phyloP scores from a whole-genome alignment of 108 stramenopile species.

The Schizochytrium sp. region DNA sequence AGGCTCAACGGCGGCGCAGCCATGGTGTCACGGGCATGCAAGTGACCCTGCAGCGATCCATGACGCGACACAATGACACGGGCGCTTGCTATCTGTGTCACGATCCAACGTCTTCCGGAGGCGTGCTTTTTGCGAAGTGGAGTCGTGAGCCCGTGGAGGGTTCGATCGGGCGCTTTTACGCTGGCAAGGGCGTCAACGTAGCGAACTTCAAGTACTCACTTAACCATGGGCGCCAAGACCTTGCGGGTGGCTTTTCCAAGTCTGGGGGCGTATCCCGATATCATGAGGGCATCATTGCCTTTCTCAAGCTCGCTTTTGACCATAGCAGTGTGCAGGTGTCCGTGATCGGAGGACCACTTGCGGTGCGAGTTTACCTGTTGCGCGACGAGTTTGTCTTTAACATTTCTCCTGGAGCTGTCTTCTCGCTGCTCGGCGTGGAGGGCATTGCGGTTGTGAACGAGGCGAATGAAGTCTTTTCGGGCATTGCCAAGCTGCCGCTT shows the following conservation, averaged over 20 bases:
- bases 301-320: not conserved
- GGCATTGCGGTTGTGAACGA: not conserved
- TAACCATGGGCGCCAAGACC: not conserved
- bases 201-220: not conserved
- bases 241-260: not conserved
- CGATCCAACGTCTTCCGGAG: not conserved
- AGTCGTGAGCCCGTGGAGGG: not conserved
- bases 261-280: not conserved
- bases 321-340: not conserved
- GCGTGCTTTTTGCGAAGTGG: not conserved
- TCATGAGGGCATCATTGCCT: not conserved
- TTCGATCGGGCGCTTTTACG: not conserved
- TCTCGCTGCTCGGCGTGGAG: not conserved
- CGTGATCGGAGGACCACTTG: not conserved
- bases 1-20: not conserved
- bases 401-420: not conserved
- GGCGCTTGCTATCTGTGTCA: not conserved
- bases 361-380: not conserved
- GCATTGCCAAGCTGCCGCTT: not conserved
- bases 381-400: not conserved
- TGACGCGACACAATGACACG: not conserved
- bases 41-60: not conserved
- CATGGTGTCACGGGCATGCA: not conserved
- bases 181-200: not conserved
- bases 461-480: not conserved